Percentiles rank a stretch among this genome's conserved stretches.
phyloP scores from a whole-genome alignment of 1,284 basidiomycete species.

The Cystobasidium pallidum region DNA sequence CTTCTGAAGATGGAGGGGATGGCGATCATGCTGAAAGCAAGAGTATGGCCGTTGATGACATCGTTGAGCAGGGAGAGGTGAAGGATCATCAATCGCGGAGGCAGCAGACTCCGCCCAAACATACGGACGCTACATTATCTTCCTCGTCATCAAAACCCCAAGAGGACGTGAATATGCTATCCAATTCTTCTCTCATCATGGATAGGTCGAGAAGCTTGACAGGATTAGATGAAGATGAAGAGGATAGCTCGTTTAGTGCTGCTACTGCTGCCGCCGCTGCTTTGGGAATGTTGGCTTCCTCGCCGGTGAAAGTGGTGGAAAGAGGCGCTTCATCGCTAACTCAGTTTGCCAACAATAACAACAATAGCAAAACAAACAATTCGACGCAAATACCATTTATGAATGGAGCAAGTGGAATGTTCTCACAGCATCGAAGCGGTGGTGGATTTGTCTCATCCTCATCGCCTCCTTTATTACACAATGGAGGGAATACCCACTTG shows the following conservation, averaged over 20 bases:
- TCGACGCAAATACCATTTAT: conserved; percentile 19
- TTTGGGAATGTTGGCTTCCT: conserved; percentile 40
- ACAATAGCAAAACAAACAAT: conserved; percentile 10
- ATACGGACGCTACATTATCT: not conserved
- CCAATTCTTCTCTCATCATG: not conserved
- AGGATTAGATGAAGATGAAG: conserved; percentile 10
- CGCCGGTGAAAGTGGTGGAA: conserved; percentile 30
- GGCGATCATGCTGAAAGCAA: not conserved
- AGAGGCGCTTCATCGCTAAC: not conserved
- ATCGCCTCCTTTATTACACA: conserved; percentile 19
- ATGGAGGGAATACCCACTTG: not conserved
- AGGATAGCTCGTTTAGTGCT: conserved; percentile 40
- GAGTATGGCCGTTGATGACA: conserved; percentile 3
- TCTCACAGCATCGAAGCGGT: conserved; percentile 25
- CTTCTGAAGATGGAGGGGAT: conserved; percentile 31
- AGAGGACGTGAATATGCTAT: not conserved
- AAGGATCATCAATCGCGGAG: not conserved
- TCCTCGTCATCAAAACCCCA: not conserved
- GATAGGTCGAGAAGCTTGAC: not conserved
- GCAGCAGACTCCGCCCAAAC: not conserved
- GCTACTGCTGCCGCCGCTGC: conserved; percentile 41
- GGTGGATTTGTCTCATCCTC: conserved; percentile 2
- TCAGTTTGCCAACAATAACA: not conserved
- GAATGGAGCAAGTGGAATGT: conserved; percentile 26
- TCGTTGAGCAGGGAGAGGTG: not conserved